phyloP scores from a whole-genome alignment of 179 eudicot species.

The Patellifolia procumbens region DNA sequence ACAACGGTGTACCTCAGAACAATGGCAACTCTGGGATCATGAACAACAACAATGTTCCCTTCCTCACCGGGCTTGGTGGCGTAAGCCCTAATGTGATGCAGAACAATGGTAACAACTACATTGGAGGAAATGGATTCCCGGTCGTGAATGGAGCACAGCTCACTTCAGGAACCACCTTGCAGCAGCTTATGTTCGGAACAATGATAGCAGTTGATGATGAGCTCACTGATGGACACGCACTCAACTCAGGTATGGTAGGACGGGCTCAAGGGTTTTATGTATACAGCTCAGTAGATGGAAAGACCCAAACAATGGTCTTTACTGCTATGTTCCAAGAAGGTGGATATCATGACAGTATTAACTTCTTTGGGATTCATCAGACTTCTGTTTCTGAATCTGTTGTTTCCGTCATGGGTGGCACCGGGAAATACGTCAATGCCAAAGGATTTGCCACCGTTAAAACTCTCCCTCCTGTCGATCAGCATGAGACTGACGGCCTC shows the following conservation, averaged over 20 bases:
- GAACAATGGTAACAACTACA: conserved; percentile 40
- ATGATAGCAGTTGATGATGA: conserved; percentile 70
- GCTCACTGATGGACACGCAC: conserved; percentile 59
- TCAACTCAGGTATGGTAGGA: conserved; percentile 58
- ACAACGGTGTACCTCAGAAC: conserved; percentile 57
- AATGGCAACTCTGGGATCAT: conserved; percentile 58
- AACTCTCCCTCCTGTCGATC: conserved; percentile 45
- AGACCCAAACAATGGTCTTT: conserved; percentile 66
- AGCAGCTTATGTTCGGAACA: conserved; percentile 82
- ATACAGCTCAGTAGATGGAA: conserved; percentile 61
- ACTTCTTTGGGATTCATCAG: conserved; percentile 70
- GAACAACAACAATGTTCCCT: conserved; percentile 88
- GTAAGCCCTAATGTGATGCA: conserved; percentile 52
- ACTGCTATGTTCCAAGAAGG: conserved; percentile 68
- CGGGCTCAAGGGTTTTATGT: conserved; percentile 71
- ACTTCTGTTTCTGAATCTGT: conserved; percentile 58
- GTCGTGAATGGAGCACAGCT: conserved; percentile 61
- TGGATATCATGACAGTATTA: conserved; percentile 56
- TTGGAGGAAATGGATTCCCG: conserved; percentile 55
- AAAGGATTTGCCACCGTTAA: conserved; percentile 66
- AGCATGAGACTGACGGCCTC: conserved; percentile 72
- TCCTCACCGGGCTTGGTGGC: conserved; percentile 86
- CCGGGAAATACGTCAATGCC: conserved; percentile 76
- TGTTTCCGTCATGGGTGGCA: conserved; percentile 74
- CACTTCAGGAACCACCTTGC: conserved; percentile 50